These are phyloP conservation scores for Epichloe elymi DNA, from an alignment of 2,329 filamentous ascomycete species.

Conservation along the genomic window DNA sequence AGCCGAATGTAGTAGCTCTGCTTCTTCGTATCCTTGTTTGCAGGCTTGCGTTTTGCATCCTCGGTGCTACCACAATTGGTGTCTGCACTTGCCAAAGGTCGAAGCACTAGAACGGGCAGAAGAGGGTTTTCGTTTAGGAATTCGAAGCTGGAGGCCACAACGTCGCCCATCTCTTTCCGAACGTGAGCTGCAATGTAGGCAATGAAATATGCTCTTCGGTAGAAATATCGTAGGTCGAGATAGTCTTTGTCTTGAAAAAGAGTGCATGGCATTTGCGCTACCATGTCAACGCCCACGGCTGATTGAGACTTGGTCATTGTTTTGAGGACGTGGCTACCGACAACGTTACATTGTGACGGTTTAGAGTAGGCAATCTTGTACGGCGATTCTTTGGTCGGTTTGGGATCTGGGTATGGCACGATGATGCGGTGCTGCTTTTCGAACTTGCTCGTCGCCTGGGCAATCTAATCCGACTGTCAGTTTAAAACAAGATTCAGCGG, in stretches of 20 bases:
- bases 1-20: slow-evolving; percentile 52
- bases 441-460: slow-evolving; percentile 53
- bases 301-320: slow-evolving; percentile 55
- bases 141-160: slow-evolving; percentile 48
- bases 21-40: slow-evolving; percentile 16
- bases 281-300: slow-evolving; percentile 59
- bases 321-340: slow-evolving; percentile 73
- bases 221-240: slow-evolving; percentile 83
- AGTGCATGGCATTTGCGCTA: slow-evolving; percentile 67
- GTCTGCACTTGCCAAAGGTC: slow-evolving; percentile 17
- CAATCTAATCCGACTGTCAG: slow-evolving; percentile 34
- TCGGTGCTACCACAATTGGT: slow-evolving; percentile 6
- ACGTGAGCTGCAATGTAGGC: slow-evolving; percentile 66
- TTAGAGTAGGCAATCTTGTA: slow-evolving; percentile 71
- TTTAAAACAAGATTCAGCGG: not conserved
- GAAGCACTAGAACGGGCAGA: slow-evolving; percentile 50
- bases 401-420: slow-evolving; percentile 79
- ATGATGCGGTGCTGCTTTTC: slow-evolving; percentile 53
- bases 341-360: slow-evolving; percentile 70
- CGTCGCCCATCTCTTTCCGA: slow-evolving; percentile 38
- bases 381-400: slow-evolving; percentile 58
- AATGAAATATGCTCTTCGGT: slow-evolving; percentile 85
- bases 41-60: slow-evolving; percentile 7
- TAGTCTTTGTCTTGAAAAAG: slow-evolving; percentile 94
- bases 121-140: slow-evolving; percentile 61